phyloP scores from a whole-genome alignment of 2,329 filamentous ascomycete species.

The Didymellaceae sp. region DNA sequence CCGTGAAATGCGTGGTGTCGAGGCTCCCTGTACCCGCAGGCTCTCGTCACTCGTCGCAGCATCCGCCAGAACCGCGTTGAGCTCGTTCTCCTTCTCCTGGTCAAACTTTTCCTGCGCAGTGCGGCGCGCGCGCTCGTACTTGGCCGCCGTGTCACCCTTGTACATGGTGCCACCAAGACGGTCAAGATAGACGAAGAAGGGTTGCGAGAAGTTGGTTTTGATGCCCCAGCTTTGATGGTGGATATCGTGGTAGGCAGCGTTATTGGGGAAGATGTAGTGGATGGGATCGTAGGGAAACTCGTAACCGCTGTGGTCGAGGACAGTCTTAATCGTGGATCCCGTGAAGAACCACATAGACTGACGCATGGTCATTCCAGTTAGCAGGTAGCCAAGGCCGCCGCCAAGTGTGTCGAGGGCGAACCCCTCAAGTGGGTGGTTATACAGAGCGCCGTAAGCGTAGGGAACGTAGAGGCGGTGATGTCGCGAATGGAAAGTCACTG shows the following conservation, averaged over 20 bases:
- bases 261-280: slow-evolving; percentile 91
- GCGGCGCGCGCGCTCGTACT: slow-evolving; percentile 64
- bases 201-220: slow-evolving; percentile 91
- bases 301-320: slow-evolving; percentile 97
- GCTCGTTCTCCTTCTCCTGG: slow-evolving; percentile 51
- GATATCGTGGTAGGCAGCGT: slow-evolving; percentile 95
- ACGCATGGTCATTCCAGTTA: slow-evolving; percentile 80
- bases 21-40: slow-evolving; percentile 34
- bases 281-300: slow-evolving; percentile 94
- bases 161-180: slow-evolving; percentile 80
- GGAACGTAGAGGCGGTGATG: slow-evolving; percentile 98
- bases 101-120: slow-evolving; percentile 65
- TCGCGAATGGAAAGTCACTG: slow-evolving; percentile 88
- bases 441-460: slow-evolving; percentile 94
- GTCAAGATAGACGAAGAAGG: slow-evolving; percentile 97
- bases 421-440: slow-evolving; percentile 94
- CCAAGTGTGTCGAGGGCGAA: slow-evolving; percentile 92
- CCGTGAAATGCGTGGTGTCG: slow-evolving; percentile 49
- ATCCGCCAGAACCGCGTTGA: slow-evolving; percentile 20
- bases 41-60: slow-evolving; percentile 33
- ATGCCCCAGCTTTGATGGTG: slow-evolving; percentile 99
- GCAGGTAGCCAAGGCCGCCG: slow-evolving; percentile 81
- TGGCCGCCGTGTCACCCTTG: slow-evolving; percentile 66
- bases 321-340: slow-evolving; percentile 89
- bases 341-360: slow-evolving; percentile 91